phyloP scores from a whole-genome alignment of 2,329 filamentous ascomycete genomes.

The Trichoderma guizhouense region DNA sequence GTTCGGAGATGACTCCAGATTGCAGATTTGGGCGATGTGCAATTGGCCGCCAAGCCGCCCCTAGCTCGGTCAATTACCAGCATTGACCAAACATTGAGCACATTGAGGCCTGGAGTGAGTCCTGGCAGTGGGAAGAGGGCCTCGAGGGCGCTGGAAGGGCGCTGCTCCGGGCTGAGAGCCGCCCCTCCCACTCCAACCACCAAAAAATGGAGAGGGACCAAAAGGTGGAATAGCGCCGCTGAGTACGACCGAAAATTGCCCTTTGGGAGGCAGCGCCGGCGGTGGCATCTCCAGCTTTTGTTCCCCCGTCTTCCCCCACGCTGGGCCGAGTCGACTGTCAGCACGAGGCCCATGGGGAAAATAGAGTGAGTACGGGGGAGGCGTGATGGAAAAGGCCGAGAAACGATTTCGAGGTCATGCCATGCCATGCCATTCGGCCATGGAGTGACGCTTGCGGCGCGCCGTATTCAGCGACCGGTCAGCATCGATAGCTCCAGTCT shows the following conservation, averaged over 20 bases:
- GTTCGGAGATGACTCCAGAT: slow-evolving; percentile 17
- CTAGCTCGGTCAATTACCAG: slow-evolving; percentile 24
- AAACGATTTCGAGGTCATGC: not conserved
- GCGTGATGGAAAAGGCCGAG: not conserved
- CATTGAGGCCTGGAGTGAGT: not conserved
- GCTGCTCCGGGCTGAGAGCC: not conserved
- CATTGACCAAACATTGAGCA: not conserved
- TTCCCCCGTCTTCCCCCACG: slow-evolving; percentile 12
- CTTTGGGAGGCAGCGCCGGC: slow-evolving; percentile 25
- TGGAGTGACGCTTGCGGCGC: not conserved
- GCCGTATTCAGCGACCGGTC: slow-evolving; percentile 3
- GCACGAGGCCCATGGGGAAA: slow-evolving; percentile 15
- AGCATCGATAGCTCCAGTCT: not conserved
- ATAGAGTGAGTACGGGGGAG: slow-evolving; percentile 10
- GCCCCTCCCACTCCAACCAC: not conserved
- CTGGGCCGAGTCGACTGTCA: not conserved
- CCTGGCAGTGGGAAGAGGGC: not conserved
- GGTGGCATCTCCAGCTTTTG: slow-evolving; percentile 14
- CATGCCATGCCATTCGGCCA: not conserved
- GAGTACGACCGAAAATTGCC: slow-evolving; percentile 36
- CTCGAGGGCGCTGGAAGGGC: not conserved
- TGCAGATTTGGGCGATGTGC: slow-evolving; percentile 11
- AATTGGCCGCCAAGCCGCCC: slow-evolving; percentile 19
- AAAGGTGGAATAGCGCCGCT: slow-evolving; percentile 26
- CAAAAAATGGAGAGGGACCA: not conserved